Evolutionary conservation across 2,329 filamentous ascomycete species (phyloP), one percentile per base, ranked within the genome.

Genomic region (Colletotrichum lindemuthianum): DNA sequence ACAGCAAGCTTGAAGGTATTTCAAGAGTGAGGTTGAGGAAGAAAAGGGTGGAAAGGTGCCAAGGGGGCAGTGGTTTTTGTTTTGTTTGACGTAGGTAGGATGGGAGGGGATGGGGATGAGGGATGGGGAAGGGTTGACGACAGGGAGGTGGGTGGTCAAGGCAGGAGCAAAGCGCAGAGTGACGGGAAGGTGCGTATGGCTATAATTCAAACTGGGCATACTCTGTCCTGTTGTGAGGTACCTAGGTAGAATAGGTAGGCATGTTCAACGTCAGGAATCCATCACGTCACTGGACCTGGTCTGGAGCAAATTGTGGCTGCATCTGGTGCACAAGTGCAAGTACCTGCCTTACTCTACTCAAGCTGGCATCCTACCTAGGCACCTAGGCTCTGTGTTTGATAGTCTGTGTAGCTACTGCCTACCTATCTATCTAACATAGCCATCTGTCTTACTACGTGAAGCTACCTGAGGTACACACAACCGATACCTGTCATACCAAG

Each of bases 211-310:
- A 24, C 24, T 24, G 24, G 24, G 24, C 5, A 4, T 24, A 24
- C 24, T 24, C 24, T 24, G 24, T 24, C 24, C 24, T 24, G 24
- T 24, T 24, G 43, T n/a, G 8, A 45, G 43, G 43, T 45, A 45
- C 43, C n/a, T 11, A 34, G 51, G 39, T 33, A 44, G 16, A 24
- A 13, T 13, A 43, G 32, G n/a, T 44, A 45, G 51, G 48, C 43
- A 57, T 44, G 13, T 50, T 48, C 36, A 50, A 59, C 60, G 53
- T 53, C 53, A 66, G 63, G 65, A 68, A 67, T 68, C 65, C 63
- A 68, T 68, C 60, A 68, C 67, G 67, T 68, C 67, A 68, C 67
- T 59, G 51, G 15, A 51, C 24, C 34, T 36, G 51, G 51, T 63
- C 53, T 63, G 60, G 52, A 54, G 53, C 53, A 65, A 63, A 64